Evolutionary conservation across 495 filamentous ascomycete species (phyloP), one percentile per base, ranked within the genome.

Genomic region (Lophiotrema nucula): DNA sequence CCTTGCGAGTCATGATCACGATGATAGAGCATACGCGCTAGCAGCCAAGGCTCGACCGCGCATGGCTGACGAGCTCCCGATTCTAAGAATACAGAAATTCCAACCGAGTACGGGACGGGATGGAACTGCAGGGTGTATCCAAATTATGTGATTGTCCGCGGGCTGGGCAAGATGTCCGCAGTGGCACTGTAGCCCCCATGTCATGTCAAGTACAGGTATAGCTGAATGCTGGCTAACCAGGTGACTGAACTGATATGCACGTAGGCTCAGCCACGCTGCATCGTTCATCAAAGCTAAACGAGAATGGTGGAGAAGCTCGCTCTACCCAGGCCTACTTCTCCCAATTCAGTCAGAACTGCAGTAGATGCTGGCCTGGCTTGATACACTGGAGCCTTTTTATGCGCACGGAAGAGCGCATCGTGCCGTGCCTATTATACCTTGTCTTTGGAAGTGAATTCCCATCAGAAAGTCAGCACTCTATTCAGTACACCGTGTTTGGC

Each of bases 341-440:
- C 55, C 11, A 15, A 44, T 50, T 15, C 16, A 37, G 27, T 8
- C 15, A 45, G 33, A 49, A 4, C 3, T 58, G 56, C 48, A 59
- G 38, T 27, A 33, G 18, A 12, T 21, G 26, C 12, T 13, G 15
- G 41, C 38, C 24, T 56, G 26, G 27, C 43, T 38, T 18, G 43
- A 18, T 19, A 56, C 41, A 21, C 24, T 27, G 25, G 19, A 39
- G 27, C 18, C 44, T 44, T 52, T 51, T 26, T 60, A 53, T 26
- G 47, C 56, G 50, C 44, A 43, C 37, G 33, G n/a, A 25, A 18
- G 44, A 48, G 47, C 57, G 57, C 33, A 47, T 38, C 57, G 57
- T 54, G 23, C 57, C 57, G 57, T 44, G 26, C 49, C 57, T 16
- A 15, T 41, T 48, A 23, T 49, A 13, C 57, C 57, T 54, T 53